A percentile compares a stretch with the other conserved stretches of the same genome.
These are phyloP conservation scores for Saprolegnia diclina DNA, from an alignment of 352 stramenopile species.

Conservation along the genomic window DNA sequence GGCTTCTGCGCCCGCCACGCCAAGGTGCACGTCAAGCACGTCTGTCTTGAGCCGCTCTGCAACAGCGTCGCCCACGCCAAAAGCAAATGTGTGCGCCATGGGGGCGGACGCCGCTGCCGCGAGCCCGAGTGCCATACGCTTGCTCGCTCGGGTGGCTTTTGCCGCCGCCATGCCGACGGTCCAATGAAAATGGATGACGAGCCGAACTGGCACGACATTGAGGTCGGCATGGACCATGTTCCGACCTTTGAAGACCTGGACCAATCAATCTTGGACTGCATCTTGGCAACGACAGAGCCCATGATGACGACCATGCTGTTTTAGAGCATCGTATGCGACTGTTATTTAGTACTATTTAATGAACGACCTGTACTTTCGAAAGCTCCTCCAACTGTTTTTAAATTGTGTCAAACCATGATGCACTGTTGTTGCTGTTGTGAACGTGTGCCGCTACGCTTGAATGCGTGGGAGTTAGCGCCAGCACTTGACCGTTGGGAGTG, in stretches of 20 bases:
- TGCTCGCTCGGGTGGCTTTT: conserved; percentile 9
- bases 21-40: conserved; percentile 16
- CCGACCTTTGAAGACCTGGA: background rate
- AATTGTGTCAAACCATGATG: no score
- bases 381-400: no score
- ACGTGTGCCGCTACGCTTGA: no score
- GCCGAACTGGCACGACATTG: background rate
- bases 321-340: no score
- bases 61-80: conserved; percentile 19
- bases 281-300: background rate
- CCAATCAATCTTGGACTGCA: background rate
- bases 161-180: conserved; percentile 17
- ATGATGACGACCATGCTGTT: background rate
- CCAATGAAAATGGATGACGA: background rate
- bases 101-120: conserved; percentile 1
- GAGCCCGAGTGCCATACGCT: conserved; percentile 4
- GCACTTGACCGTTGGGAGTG: no score
- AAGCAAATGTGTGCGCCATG: conserved; percentile 17
- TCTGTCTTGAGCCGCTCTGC: conserved; percentile 9
- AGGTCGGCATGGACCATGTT: background rate
- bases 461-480: no score
- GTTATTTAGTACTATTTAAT: no score
- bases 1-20: conserved; percentile 71
- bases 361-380: no score
- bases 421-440: no score